Evolutionary conservation across 768 basidiomycete genomes (phyloP).

Genomic region (Fistulinella prunicolor): DNA sequence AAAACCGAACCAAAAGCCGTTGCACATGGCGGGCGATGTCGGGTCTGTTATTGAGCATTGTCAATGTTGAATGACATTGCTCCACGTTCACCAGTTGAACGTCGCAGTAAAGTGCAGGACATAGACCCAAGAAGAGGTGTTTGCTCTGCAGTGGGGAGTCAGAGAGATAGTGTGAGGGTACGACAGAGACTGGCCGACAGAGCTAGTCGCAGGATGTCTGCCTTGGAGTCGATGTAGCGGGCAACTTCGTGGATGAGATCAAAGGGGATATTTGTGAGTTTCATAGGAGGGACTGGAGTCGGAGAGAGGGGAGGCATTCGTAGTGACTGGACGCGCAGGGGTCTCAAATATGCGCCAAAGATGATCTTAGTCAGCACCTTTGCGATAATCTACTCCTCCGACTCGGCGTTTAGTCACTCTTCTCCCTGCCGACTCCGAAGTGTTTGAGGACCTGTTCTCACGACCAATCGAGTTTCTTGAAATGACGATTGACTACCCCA

Average conservation of each 20-base stretch:
- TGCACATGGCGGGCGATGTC: slow-evolving; percentile 68
- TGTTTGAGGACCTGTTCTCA: no score
- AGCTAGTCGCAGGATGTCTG: slow-evolving; percentile 57
- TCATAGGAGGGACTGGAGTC: slow-evolving; percentile 8
- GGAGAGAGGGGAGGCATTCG: background rate
- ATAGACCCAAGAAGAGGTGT: slow-evolving; percentile 48
- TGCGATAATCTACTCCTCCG: no score
- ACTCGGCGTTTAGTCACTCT: no score
- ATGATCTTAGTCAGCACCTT: background rate
- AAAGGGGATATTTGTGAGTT: slow-evolving; percentile 38
- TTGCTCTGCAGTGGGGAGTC: slow-evolving; percentile 44
- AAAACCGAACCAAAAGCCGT: slow-evolving; percentile 47
- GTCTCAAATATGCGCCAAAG: background rate
- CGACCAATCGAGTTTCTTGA: no score
- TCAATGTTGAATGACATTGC: slow-evolving; percentile 63
- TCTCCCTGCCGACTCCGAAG: no score
- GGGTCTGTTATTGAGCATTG: slow-evolving; percentile 55
- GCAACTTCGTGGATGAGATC: slow-evolving; percentile 72
- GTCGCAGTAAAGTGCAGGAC: slow-evolving; percentile 56
- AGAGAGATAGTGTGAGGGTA: slow-evolving; percentile 3
- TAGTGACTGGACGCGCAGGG: no score
- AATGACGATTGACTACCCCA: no score
- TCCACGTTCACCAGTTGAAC: slow-evolving; percentile 52
- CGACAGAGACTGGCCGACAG: slow-evolving; percentile 49
- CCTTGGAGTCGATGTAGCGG: slow-evolving; percentile 45